phyloP scores from a whole-genome alignment of 331 rosid species.

The Quercus phellos region DNA sequence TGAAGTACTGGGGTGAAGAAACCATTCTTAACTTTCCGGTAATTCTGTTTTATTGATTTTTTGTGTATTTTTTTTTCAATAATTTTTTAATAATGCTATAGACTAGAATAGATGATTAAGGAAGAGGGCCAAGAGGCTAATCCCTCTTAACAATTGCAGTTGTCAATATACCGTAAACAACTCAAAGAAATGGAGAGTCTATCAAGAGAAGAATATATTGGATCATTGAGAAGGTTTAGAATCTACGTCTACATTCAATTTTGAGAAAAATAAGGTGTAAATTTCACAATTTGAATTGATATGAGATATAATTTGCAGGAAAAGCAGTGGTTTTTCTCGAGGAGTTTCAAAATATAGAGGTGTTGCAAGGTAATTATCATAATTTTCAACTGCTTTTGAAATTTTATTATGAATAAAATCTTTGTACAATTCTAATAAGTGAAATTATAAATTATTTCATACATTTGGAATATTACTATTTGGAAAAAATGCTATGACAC shows the following conservation, averaged over 20 bases:
- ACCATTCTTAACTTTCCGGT: conserved; percentile 51
- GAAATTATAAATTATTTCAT: too few relatives aligned
- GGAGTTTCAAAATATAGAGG: conserved; percentile 48
- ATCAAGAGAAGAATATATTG: conserved; percentile 43
- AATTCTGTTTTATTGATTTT: neutral
- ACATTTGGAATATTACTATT: too few relatives aligned
- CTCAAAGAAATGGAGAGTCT: conserved; percentile 39
- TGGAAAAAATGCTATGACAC: too few relatives aligned
- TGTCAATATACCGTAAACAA: conserved; percentile 27
- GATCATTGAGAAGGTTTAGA: conserved; percentile 37
- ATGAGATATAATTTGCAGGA: conserved; percentile 18
- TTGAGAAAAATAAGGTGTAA: neutral
- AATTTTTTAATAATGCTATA: neutral
- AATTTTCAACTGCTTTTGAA: neutral
- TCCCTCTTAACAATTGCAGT: conserved; percentile 1
- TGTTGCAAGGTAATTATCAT: conserved; percentile 32
- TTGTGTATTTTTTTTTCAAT: neutral
- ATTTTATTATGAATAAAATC: too few relatives aligned
- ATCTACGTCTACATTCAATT: neutral
- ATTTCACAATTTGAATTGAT: neutral
- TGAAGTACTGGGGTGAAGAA: conserved; percentile 41
- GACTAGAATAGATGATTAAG: neutral
- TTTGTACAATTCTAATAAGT: too few relatives aligned
- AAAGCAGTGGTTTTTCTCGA: conserved; percentile 44
- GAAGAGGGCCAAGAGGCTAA: neutral